These are phyloP conservation scores for Penicillium angulare DNA, from an alignment of 495 filamentous ascomycete species.

Conservation along the genomic window DNA sequence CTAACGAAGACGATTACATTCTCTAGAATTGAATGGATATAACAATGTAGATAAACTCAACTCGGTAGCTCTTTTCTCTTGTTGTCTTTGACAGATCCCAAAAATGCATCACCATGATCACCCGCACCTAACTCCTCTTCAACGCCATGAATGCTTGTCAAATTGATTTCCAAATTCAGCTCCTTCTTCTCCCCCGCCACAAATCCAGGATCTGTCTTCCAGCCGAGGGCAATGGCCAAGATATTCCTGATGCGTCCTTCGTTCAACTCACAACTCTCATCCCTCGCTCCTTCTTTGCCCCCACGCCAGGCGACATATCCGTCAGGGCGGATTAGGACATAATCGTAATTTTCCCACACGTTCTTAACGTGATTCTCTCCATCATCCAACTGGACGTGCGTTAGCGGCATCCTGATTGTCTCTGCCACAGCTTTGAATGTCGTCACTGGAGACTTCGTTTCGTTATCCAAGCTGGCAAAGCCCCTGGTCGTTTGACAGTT, in stretches of 20 bases:
- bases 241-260: not conserved
- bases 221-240: not conserved
- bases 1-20: too few relatives aligned
- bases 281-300: slow-evolving; percentile 1
- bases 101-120: not conserved
- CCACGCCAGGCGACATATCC: slow-evolving; percentile 13
- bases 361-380: not conserved
- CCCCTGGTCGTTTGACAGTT: not conserved
- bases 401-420: not conserved
- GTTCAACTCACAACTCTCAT: not conserved
- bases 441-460: not conserved
- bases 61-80: not conserved
- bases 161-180: not conserved
- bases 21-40: too few relatives aligned
- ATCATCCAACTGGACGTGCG: not conserved
- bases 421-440: not conserved
- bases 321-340: slow-evolving; percentile 8
- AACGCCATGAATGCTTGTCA: not conserved
- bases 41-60: too few relatives aligned
- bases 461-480: not conserved
- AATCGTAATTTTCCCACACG: not conserved
- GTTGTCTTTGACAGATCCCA: not conserved
- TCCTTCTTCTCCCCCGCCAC: not conserved
- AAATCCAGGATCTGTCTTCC: not conserved
- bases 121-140: not conserved